These are phyloP conservation scores for Cercis canadensis DNA, from an alignment of 306 rosid genomes.

Conservation along the genomic window DNA sequence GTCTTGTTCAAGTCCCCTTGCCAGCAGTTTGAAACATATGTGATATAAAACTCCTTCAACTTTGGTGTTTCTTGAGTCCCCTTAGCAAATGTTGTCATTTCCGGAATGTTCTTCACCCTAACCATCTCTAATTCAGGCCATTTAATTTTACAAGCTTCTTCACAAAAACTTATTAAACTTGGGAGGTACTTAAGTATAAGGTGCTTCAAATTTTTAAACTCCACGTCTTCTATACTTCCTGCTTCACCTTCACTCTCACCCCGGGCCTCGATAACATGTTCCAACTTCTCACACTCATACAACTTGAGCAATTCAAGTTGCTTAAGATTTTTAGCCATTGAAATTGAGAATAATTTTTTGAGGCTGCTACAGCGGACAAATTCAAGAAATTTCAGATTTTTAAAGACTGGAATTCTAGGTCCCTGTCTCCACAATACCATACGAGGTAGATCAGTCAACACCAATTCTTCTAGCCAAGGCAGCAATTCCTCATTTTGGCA, in stretches of 20 bases:
- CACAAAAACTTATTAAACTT: not conserved
- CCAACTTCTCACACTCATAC: not conserved
- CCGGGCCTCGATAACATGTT: not conserved
- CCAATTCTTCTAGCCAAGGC: not conserved
- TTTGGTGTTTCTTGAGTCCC: not conserved
- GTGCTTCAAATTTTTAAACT: not conserved
- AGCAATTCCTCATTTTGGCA: not conserved
- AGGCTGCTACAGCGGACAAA: not conserved
- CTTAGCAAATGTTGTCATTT: not conserved
- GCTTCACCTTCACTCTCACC: not conserved
- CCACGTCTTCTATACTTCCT: not conserved
- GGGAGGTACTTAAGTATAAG: slow-evolving; percentile 27
- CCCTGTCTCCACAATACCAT: slow-evolving; percentile 11
- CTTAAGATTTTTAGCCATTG: not conserved
- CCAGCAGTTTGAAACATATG: slow-evolving; percentile 3
- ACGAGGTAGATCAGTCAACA: not conserved
- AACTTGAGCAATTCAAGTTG: slow-evolving; percentile 3
- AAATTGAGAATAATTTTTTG: slow-evolving; percentile 4
- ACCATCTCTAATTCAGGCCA: not conserved
- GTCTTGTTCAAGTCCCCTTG: not conserved
- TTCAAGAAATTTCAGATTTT: slow-evolving; percentile 1
- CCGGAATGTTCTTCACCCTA: not conserved
- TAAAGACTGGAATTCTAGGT: slow-evolving; percentile 18
- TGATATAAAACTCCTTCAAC: not conserved
- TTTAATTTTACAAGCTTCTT: fast-evolving